Evolutionary conservation across 2,329 filamentous ascomycete genomes (phyloP).

Genomic region (Akanthomyces dipterigenus): DNA sequence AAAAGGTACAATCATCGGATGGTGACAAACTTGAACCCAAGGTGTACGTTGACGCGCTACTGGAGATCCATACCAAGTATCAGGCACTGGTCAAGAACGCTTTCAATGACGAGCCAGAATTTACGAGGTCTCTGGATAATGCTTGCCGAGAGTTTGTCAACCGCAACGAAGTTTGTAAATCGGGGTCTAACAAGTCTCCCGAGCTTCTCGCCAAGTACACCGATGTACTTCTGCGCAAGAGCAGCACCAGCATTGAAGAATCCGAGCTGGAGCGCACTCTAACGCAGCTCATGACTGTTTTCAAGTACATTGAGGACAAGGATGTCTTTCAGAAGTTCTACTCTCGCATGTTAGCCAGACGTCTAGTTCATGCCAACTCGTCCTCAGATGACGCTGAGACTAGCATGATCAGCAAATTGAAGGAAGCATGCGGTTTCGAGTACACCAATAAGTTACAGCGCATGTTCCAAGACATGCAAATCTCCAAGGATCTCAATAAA

Average conservation of each 20-base stretch:
- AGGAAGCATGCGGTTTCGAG: slow-evolving; percentile 97
- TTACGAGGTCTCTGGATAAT: slow-evolving; percentile 92
- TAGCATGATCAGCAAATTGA: slow-evolving; percentile 98
- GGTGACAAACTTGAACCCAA: slow-evolving; percentile 91
- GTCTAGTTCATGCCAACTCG: slow-evolving; percentile 88
- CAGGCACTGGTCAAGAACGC: slow-evolving; percentile 84
- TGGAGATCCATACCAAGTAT: slow-evolving; percentile 93
- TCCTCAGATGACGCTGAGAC: slow-evolving; percentile 96
- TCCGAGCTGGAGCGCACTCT: slow-evolving; percentile 85
- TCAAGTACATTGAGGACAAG: slow-evolving; percentile 99
- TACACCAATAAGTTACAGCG: slow-evolving; percentile 99
- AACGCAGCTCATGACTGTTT: slow-evolving; percentile 95
- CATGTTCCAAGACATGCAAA: slow-evolving; percentile 99
- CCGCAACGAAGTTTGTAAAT: slow-evolving; percentile 91
- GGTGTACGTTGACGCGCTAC: slow-evolving; percentile 88
- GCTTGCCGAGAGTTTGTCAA: slow-evolving; percentile 98
- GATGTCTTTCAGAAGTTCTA: slow-evolving; percentile 99
- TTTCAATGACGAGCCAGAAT: slow-evolving; percentile 93
- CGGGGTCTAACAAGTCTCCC: slow-evolving; percentile 86
- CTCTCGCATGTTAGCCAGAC: slow-evolving; percentile 90
- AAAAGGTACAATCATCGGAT: slow-evolving; percentile 80
- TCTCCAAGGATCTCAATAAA: slow-evolving; percentile 92
- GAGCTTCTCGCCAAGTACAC: slow-evolving; percentile 94
- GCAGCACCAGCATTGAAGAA: slow-evolving; percentile 86
- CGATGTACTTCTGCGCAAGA: slow-evolving; percentile 87